Base-by-base conservation (phyloP, 306 rosid genomes). In the Medicago lupulina region DNA sequence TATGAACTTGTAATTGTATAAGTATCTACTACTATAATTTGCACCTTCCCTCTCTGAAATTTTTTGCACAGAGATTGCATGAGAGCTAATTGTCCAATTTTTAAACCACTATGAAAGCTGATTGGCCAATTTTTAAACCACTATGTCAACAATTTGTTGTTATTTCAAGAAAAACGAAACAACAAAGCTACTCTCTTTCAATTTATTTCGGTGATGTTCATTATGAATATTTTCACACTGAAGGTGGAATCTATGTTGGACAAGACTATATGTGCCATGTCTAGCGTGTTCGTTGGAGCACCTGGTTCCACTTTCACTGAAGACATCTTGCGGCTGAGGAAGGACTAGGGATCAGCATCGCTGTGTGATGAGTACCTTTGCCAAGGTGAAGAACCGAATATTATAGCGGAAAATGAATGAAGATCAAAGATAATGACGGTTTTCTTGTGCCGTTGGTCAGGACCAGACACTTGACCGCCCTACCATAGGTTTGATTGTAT, bases 201-300 rank as follows among this genome's bases (percentile, higher is more conserved):
- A 63, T 60, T 61, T 81, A 39, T 41, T 14, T 54, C 73, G 66
- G 47, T 77, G 41, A 80, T 23, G 4, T 47, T 76, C 76, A 31
- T 83, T 73, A 12, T 72, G 75, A 64, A 75, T 68, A 31, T 62
- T 68, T 62, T 70, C 28, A 25, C 54, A 12, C 47, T 75, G 85
- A 74, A 94, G 98, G 98, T 95, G 60, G 98, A 95, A 84, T 97
- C 98, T 55, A 95, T 95, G 98, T 66, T 95, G 75, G 98, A 95
- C 85, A 95, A 95, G 85, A 95, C 98, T n/a, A 90, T 95, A 77
- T 89, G 97, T 75, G 98, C 97, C 63, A 78, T 95, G 97, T 86
- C 98, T 16, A 89, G 83, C 9, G 96, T 89, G 39, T 95, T 95
- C 85, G 85, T 95, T 7, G 98, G 98, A 76, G 97, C 98, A 39